phyloP scores from a whole-genome alignment of 2,329 filamentous ascomycete species.

The Phialophora macrospora region DNA sequence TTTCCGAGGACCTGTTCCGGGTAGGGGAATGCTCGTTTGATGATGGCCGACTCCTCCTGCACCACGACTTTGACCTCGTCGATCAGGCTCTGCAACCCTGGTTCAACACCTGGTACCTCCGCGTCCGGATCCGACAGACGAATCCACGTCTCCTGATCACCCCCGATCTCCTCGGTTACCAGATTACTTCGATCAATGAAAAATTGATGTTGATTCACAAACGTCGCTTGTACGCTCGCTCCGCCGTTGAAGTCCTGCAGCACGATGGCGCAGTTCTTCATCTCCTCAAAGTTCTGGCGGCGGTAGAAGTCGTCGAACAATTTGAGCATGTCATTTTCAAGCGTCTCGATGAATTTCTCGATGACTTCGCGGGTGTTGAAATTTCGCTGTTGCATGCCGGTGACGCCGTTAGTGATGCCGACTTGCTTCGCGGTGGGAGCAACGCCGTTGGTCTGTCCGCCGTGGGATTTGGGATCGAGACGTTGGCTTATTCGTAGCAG shows the following conservation, averaged over 20 bases:
- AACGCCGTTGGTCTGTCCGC: conserved; percentile 50
- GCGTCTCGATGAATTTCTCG: conserved; percentile 92
- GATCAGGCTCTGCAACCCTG: conserved; percentile 85
- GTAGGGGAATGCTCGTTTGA: conserved; percentile 93
- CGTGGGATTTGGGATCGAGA: conserved; percentile 78
- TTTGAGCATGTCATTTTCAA: conserved; percentile 92
- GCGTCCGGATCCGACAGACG: conserved; percentile 91
- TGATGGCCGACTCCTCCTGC: conserved; percentile 95
- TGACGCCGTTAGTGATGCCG: conserved; percentile 58
- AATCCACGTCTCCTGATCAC: conserved; percentile 75
- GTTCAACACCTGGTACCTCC: conserved; percentile 87
- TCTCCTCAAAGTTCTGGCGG: conserved; percentile 93
- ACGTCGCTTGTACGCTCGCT: conserved; percentile 89
- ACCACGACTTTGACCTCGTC: conserved; percentile 95
- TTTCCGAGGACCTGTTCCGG: conserved; percentile 92
- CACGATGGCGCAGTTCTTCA: conserved; percentile 95
- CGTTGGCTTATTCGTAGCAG: conserved; percentile 92
- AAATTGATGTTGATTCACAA: conserved; percentile 99
- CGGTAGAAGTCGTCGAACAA: conserved; percentile 98
- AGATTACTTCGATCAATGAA: conserved; percentile 96
- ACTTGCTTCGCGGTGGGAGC: conserved; percentile 43
- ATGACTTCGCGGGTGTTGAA: conserved; percentile 81
- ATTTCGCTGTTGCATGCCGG: conserved; percentile 45
- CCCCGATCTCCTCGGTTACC: conserved; percentile 77
- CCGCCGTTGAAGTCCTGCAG: conserved; percentile 95